phyloP scores from a whole-genome alignment of 192 early-diverging fungal genomes.

The Coemansia asiatica region DNA sequence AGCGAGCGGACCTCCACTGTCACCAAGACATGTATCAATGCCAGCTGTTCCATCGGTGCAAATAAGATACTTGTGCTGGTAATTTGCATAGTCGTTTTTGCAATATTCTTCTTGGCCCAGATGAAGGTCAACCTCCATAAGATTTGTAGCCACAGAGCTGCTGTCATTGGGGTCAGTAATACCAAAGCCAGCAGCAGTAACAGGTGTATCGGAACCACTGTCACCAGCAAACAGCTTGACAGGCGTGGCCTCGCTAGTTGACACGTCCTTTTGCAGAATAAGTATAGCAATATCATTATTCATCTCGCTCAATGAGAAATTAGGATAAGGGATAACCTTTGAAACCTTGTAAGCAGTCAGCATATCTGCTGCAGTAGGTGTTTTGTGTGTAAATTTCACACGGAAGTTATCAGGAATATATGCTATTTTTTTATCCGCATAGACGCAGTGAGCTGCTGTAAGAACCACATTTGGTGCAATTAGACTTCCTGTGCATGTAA shows the following conservation, averaged over 20 bases:
- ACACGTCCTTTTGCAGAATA: slow-evolving; percentile 20
- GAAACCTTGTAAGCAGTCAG: slow-evolving; percentile 18
- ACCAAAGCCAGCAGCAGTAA: slow-evolving; percentile 40
- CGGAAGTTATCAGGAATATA: slow-evolving; percentile 9
- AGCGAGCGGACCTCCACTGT: slow-evolving; percentile 49
- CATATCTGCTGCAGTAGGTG: slow-evolving; percentile 1
- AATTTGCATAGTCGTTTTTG: slow-evolving; percentile 3
- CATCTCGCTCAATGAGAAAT: slow-evolving; percentile 13
- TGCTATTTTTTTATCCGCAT: not conserved
- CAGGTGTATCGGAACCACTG: not conserved
- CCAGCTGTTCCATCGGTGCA: slow-evolving; percentile 45
- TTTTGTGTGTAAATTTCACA: slow-evolving; percentile 23
- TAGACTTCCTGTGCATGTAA: slow-evolving; percentile 42
- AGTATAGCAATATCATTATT: slow-evolving; percentile 42
- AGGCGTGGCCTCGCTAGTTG: slow-evolving; percentile 11
- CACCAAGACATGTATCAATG: slow-evolving; percentile 49
- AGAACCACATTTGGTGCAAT: slow-evolving; percentile 49
- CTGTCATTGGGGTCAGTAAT: slow-evolving; percentile 11
- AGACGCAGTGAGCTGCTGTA: slow-evolving; percentile 49
- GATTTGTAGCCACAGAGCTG: slow-evolving; percentile 10
- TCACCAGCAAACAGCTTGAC: slow-evolving; percentile 21
- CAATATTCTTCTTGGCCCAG: slow-evolving; percentile 22
- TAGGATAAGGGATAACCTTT: slow-evolving; percentile 11
- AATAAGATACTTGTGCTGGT: slow-evolving; percentile 17
- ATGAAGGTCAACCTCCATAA: slow-evolving; percentile 30